Conservation (phyloP, 352 stramenopile species). For the Pythium aphanidermatum region DNA sequence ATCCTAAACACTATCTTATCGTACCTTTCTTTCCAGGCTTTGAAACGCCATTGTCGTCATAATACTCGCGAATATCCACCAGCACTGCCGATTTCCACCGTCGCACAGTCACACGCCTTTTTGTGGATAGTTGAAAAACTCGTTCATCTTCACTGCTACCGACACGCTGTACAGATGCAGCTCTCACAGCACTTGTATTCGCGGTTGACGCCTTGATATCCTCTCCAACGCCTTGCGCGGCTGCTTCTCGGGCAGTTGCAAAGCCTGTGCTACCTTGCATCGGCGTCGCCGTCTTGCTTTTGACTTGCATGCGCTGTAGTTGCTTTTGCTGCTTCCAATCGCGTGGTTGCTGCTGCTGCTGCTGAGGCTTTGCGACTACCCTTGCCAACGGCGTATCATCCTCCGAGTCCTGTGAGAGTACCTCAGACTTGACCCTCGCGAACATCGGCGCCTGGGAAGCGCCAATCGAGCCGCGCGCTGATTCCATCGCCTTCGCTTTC, state of each 20-base stretch:
- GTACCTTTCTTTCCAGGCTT: slow-evolving; percentile 77
- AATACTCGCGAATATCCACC: slow-evolving; percentile 76
- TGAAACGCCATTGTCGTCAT: slow-evolving; percentile 44
- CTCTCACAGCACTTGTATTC: background rate
- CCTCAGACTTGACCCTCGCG: background rate
- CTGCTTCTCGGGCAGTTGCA: background rate
- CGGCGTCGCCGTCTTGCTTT: background rate
- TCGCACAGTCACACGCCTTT: slow-evolving; percentile 50
- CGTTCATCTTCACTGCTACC: slow-evolving; percentile 18
- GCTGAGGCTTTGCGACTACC: background rate
- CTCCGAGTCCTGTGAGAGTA: slow-evolving; percentile 4
- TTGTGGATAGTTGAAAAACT: slow-evolving; percentile 50
- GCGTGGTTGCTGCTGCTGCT: background rate
- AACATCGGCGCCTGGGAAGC: background rate
- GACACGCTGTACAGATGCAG: background rate
- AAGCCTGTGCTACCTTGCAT: background rate
- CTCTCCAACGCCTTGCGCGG: no score
- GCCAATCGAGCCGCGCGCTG: no score
- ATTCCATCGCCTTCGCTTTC: background rate
- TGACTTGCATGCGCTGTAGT: slow-evolving; percentile 4
- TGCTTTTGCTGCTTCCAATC: slow-evolving; percentile 9
- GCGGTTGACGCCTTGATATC: background rate
- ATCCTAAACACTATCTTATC: background rate
- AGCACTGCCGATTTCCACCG: slow-evolving; percentile 45
- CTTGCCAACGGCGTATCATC: slow-evolving; percentile 4